Base-by-base conservation (phyloP, 257 asterid species). In the Salvia hispanica region DNA sequence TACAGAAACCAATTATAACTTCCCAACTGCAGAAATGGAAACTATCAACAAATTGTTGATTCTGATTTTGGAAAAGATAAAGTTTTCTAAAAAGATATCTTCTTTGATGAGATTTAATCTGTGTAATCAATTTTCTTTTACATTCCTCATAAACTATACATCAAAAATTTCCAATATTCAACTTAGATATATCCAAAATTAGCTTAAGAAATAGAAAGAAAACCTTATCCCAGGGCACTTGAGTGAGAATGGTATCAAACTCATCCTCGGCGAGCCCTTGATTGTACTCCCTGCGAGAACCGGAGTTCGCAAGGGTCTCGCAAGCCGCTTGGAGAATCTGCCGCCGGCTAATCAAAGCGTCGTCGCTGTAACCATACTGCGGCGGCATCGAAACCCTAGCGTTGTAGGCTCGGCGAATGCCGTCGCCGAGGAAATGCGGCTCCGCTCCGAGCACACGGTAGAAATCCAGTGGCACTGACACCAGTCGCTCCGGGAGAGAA, bases 211-310 rank as follows among this genome's bases (percentile, higher is more conserved):
- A 3, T 10, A 18, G 68, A 73, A 57, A 15, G 37, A 15, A 55
- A 57, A 93, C 99, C 96, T 94, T 94, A 76, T 91, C 99, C 96
- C 95, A 88, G 5, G 99, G 99, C 59, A 94, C 95, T 77, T 89
- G 77, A 69, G 96, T 88, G 71, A 86, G 77, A 74, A 87, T 54
- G 39, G 94, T 83, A 71, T 83, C 93, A 50, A 76, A 85, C 55
- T 94, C 97, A 72, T 90, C 88, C 55, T 83, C 85, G 0, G 91
- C 87, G 13, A 94, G 95, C 5, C 95, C 85, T 55, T 83, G 84
- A 71, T 91, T 91, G 72, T 94, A 91, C 55, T 94, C 97, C 67
- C 97, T 76, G 25, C 99, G 84, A 12, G 96, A 86, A 18, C 84
- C 73, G 25, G 90, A 76, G 73, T 82, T 78, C 10, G 88, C 89